Evolutionary conservation across 2,329 filamentous ascomycete genomes (phyloP).

Genomic region (Elsinoe australis): DNA sequence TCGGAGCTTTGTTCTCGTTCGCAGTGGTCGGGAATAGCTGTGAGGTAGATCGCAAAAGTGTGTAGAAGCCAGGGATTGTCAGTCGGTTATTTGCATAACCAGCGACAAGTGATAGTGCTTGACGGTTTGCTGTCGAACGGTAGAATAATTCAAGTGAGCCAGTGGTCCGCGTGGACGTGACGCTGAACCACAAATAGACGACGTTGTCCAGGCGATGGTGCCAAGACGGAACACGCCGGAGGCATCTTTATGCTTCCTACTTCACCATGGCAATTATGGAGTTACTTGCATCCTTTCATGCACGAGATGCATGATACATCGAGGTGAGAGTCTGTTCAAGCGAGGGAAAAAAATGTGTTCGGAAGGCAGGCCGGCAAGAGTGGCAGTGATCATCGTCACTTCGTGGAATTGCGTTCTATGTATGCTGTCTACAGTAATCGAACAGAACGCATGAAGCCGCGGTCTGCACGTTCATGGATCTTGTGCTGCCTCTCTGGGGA

Average conservation of each 20-base stretch:
- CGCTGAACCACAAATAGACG: slow-evolving; percentile 14
- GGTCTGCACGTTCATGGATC: slow-evolving; percentile 50
- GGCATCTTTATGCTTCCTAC: not conserved
- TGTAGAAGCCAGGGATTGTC: not conserved
- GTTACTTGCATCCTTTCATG: slow-evolving; percentile 5
- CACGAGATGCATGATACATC: slow-evolving; percentile 7
- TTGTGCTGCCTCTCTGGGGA: slow-evolving; percentile 44
- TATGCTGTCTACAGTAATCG: slow-evolving; percentile 42
- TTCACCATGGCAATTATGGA: slow-evolving; percentile 12
- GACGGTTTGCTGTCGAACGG: slow-evolving; percentile 15
- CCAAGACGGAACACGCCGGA: slow-evolving; percentile 3
- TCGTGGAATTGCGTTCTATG: not conserved
- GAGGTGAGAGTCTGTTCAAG: too few relatives aligned
- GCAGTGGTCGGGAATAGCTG: not conserved
- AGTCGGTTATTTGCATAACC: slow-evolving; percentile 9
- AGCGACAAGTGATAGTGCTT: not conserved
- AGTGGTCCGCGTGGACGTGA: slow-evolving; percentile 5
- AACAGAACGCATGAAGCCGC: slow-evolving; percentile 45
- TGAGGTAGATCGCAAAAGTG: not conserved
- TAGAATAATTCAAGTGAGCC: slow-evolving; percentile 10
- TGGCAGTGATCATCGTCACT: too few relatives aligned
- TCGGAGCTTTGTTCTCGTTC: slow-evolving; percentile 1
- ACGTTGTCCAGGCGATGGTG: not conserved
- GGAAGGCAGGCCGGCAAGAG: too few relatives aligned
- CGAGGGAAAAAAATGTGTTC: too few relatives aligned